Conservation (phyloP, 495 filamentous ascomycete genomes). For the Penicillium daleae region DNA sequence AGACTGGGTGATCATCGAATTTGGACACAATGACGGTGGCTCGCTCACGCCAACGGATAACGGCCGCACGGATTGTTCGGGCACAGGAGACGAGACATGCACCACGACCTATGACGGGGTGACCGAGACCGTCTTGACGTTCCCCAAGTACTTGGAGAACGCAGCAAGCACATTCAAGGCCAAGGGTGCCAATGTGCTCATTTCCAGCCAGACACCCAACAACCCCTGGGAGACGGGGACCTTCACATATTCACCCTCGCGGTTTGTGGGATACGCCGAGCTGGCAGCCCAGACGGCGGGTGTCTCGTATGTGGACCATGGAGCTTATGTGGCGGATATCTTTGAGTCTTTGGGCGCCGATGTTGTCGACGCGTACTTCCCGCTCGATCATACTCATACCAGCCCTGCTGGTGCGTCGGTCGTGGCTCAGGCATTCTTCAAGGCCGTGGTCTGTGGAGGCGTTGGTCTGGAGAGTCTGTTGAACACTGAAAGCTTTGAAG, state of each 20-base stretch:
- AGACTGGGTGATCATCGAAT: conserved; percentile 65
- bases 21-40: conserved; percentile 70
- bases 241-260: conserved; percentile 43
- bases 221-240: conserved; percentile 62
- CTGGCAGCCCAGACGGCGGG: conserved; percentile 49
- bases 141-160: conserved; percentile 59
- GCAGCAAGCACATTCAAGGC: conserved; percentile 54
- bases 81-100: conserved; percentile 59
- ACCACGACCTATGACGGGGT: conserved; percentile 52
- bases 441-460: conserved; percentile 55
- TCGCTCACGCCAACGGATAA: conserved; percentile 59
- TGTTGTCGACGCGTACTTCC: conserved; percentile 55
- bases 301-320: conserved; percentile 65
- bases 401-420: conserved; percentile 59
- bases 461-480: conserved; percentile 39
- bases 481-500: conserved; percentile 35
- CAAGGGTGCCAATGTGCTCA: conserved; percentile 67
- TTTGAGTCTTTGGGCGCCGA: conserved; percentile 52
- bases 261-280: conserved; percentile 63
- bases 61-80: conserved; percentile 61
- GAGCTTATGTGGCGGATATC: conserved; percentile 55
- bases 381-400: conserved; percentile 69
- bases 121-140: conserved; percentile 60
- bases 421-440: conserved; percentile 64
- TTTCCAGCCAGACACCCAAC: conserved; percentile 65